Evolutionary conservation across 2,329 filamentous ascomycete genomes (phyloP).

Genomic region (Phialocephala sp.): DNA sequence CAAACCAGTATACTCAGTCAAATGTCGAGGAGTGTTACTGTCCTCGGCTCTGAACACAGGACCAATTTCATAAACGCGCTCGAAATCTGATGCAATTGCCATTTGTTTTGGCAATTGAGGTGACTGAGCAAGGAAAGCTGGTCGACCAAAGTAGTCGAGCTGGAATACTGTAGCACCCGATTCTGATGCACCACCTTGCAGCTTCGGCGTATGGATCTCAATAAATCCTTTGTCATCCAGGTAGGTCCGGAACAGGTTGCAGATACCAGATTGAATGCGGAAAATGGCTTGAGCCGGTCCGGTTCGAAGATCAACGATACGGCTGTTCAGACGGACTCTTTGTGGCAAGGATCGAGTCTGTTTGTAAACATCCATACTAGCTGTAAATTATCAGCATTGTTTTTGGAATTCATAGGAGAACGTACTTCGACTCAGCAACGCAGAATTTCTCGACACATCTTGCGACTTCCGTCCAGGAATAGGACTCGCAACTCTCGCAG

Average conservation of each 20-base stretch:
- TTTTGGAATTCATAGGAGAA: not conserved
- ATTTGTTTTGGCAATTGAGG: slow-evolving; percentile 94
- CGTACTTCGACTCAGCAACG: slow-evolving; percentile 31
- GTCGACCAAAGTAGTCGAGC: slow-evolving; percentile 87
- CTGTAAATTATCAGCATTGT: slow-evolving; percentile 26
- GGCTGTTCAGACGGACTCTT: slow-evolving; percentile 72
- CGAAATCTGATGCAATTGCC: slow-evolving; percentile 87
- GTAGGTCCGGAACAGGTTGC: slow-evolving; percentile 77
- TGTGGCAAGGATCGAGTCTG: slow-evolving; percentile 38
- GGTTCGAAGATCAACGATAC: slow-evolving; percentile 85
- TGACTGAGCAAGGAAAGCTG: slow-evolving; percentile 88
- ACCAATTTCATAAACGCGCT: slow-evolving; percentile 86
- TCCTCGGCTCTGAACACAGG: slow-evolving; percentile 94
- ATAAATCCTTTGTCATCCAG: slow-evolving; percentile 81
- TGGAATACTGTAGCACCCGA: slow-evolving; percentile 91
- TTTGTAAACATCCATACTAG: slow-evolving; percentile 34
- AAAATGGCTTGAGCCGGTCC: slow-evolving; percentile 87
- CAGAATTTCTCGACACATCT: slow-evolving; percentile 14
- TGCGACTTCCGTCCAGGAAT: slow-evolving; percentile 9
- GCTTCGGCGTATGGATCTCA: slow-evolving; percentile 92
- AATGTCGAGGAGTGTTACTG: slow-evolving; percentile 91
- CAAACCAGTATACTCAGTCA: slow-evolving; percentile 93
- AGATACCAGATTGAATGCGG: slow-evolving; percentile 81
- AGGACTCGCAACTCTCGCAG: slow-evolving; percentile 15
- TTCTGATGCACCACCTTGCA: slow-evolving; percentile 89